Conservation (phyloP, 768 basidiomycete genomes). For the Lentinula sp. region DNA sequence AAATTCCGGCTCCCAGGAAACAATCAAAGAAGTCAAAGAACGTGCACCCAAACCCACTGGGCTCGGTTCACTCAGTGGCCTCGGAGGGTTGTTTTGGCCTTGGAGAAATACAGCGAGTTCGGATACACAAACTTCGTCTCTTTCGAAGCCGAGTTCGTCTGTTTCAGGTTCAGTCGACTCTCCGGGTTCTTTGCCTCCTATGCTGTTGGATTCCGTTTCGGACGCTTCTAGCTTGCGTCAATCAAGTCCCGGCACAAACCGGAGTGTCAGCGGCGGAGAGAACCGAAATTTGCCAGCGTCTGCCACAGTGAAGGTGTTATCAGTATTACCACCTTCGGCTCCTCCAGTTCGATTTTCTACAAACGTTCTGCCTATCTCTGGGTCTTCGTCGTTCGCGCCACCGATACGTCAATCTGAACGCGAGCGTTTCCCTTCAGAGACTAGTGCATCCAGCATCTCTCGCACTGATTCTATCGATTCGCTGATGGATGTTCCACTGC, state of each 20-base stretch:
- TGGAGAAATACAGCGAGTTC: not conserved
- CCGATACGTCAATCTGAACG: not conserved
- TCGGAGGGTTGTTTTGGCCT: slow-evolving; percentile 1
- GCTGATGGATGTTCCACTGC: not conserved
- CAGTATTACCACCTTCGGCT: not conserved
- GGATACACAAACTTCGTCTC: not conserved
- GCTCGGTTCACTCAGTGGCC: not conserved
- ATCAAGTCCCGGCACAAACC: too few species aligned
- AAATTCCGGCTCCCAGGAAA: too few species aligned
- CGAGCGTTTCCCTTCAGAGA: not conserved
- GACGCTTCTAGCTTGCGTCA: not conserved
- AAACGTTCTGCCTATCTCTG: not conserved
- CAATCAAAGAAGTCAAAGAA: not conserved
- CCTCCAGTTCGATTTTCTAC: not conserved
- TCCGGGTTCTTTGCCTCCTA: not conserved
- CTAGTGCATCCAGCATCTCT: not conserved
- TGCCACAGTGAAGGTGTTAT: not conserved
- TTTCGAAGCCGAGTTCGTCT: not conserved
- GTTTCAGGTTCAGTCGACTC: not conserved
- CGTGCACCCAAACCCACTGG: not conserved
- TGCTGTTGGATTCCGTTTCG: not conserved
- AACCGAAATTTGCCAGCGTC: not conserved
- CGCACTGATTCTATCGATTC: not conserved
- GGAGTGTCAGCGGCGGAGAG: not conserved
- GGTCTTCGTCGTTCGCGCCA: not conserved